phyloP scores from a whole-genome alignment of 164 flowering plant genomes.

The Vitis rotundifolia region DNA sequence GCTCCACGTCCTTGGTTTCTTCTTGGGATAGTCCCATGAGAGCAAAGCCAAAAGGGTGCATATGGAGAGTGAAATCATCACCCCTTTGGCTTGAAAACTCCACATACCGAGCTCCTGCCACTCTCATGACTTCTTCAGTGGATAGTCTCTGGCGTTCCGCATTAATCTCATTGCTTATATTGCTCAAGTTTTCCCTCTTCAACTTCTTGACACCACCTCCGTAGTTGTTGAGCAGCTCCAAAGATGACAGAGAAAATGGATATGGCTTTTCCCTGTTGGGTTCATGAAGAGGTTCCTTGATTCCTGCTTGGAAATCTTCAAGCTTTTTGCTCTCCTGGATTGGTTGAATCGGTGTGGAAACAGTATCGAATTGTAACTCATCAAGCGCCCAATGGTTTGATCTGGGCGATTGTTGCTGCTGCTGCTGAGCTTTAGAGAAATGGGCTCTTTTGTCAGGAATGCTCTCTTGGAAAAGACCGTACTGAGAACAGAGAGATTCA shows the following conservation, averaged over 20 bases:
- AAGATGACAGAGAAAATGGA: constrained; percentile 10
- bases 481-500: constrained; percentile 9
- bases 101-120: constrained; percentile 33
- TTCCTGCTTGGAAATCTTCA: not conserved
- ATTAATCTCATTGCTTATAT: not conserved
- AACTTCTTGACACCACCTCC: constrained; percentile 15
- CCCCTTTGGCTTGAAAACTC: constrained; percentile 21
- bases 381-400: constrained; percentile 1
- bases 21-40: constrained; percentile 28
- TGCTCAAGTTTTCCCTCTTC: not conserved
- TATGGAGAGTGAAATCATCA: constrained; percentile 17
- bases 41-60: constrained; percentile 31
- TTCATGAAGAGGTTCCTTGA: not conserved
- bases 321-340: not conserved
- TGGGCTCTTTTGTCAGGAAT: not conserved
- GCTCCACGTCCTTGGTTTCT: constrained; percentile 34
- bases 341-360: not conserved
- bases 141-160: constrained; percentile 12
- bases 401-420: not conserved
- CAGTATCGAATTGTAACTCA: constrained; percentile 1
- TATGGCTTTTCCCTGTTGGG: not conserved
- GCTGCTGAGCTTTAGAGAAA: constrained; percentile 3
- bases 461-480: not conserved
- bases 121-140: constrained; percentile 30
- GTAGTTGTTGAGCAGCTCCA: constrained; percentile 20